phyloP scores from a whole-genome alignment of 768 basidiomycete genomes.

The Suillus clintonianus region DNA sequence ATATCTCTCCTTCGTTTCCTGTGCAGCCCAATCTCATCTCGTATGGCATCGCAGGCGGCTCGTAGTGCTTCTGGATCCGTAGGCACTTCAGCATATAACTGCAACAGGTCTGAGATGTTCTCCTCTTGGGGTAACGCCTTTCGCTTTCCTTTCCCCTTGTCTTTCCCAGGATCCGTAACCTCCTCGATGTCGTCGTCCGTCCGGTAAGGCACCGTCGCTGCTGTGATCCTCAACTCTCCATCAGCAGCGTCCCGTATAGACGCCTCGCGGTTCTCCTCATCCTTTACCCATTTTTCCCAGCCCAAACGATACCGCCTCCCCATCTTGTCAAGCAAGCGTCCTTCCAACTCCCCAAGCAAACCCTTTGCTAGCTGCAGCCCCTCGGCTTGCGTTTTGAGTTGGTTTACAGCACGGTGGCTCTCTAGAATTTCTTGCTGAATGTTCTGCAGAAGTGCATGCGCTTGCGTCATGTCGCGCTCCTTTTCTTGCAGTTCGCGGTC shows the following conservation, averaged over 20 bases:
- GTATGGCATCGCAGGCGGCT: slow-evolving; percentile 57
- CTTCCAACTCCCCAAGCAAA: slow-evolving; percentile 61
- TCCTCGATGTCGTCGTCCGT: slow-evolving; percentile 49
- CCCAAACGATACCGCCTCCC: slow-evolving; percentile 79
- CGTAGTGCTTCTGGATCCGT: slow-evolving; percentile 55
- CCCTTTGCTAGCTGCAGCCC: slow-evolving; percentile 62
- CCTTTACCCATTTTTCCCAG: slow-evolving; percentile 91
- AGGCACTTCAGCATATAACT: slow-evolving; percentile 58
- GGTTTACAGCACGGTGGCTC: slow-evolving; percentile 71
- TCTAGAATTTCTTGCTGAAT: slow-evolving; percentile 91
- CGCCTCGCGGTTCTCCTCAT: slow-evolving; percentile 79
- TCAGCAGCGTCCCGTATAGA: slow-evolving; percentile 61
- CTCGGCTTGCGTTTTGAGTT: slow-evolving; percentile 71
- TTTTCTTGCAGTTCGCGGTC: slow-evolving; percentile 91
- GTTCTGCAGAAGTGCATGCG: slow-evolving; percentile 79
- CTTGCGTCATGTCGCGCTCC: slow-evolving; percentile 89
- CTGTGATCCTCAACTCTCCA: slow-evolving; percentile 53
- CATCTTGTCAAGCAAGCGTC: slow-evolving; percentile 72
- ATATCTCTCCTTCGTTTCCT: slow-evolving; percentile 67
- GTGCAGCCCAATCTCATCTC: slow-evolving; percentile 65
- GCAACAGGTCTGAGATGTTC: slow-evolving; percentile 65
- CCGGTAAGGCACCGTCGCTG: slow-evolving; percentile 45
- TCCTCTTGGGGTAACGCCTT: slow-evolving; percentile 50
- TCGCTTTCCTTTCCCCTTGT: slow-evolving; percentile 56
- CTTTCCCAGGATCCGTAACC: slow-evolving; percentile 39